Evolutionary conservation across 1,284 basidiomycete genomes (phyloP).

Genomic region (Lentinula novae-zelandiae): DNA sequence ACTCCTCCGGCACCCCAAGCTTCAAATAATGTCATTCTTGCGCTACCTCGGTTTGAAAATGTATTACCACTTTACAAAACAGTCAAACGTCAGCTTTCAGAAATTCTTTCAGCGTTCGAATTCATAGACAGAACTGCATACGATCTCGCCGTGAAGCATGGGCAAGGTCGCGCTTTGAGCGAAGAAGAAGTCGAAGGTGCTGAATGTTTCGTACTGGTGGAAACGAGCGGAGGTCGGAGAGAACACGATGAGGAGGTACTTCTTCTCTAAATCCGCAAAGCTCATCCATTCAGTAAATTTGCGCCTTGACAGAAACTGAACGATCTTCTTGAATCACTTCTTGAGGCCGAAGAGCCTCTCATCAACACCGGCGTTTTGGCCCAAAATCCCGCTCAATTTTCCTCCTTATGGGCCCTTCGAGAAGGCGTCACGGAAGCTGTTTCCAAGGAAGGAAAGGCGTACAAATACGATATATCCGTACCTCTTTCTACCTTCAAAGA

Average conservation of each 20-base stretch:
- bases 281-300: background rate
- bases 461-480: constrained; percentile 97
- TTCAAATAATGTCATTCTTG: constrained; percentile 77
- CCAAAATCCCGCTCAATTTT: constrained; percentile 89
- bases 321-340: constrained; percentile 75
- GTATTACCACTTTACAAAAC: constrained; percentile 68
- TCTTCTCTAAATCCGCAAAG: constrained; percentile 1
- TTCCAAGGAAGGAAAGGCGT: constrained; percentile 92
- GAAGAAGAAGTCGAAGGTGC: constrained; percentile 72
- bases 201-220: constrained; percentile 88
- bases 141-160: constrained; percentile 78
- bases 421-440: constrained; percentile 93
- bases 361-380: constrained; percentile 92
- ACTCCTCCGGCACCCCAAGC: constrained; percentile 88
- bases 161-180: constrained; percentile 63
- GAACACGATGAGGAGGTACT: constrained; percentile 93
- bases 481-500: constrained; percentile 88
- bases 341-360: constrained; percentile 68
- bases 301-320: constrained; percentile 75
- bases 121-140: constrained; percentile 92
- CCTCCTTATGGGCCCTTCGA: constrained; percentile 90
- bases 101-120: constrained; percentile 98
- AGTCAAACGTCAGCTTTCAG: constrained; percentile 78
- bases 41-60: constrained; percentile 71
- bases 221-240: constrained; percentile 92